phyloP scores from a whole-genome alignment of 1,284 basidiomycete genomes.

The Melanopsichium pennsylvanicum region DNA sequence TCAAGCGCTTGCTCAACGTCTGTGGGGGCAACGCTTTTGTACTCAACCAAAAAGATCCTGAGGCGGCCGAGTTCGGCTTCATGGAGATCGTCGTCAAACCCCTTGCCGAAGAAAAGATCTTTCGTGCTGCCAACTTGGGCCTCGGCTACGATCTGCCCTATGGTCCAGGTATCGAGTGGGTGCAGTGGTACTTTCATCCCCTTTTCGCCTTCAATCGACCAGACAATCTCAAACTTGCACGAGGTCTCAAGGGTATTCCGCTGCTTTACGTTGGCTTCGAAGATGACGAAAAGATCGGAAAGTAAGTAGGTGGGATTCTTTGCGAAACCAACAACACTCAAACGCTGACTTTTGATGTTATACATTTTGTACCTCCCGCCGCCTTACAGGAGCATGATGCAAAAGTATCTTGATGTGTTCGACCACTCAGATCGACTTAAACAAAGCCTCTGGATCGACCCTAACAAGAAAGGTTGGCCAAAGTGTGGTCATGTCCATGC shows the following conservation, averaged over 20 bases:
- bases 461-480: slow-evolving; percentile 42
- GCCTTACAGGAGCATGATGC: slow-evolving; percentile 50
- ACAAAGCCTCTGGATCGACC: slow-evolving; percentile 54
- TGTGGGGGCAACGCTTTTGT: slow-evolving; percentile 54
- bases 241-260: slow-evolving; percentile 23
- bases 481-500: slow-evolving; percentile 46
- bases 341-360: background rate
- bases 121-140: slow-evolving; percentile 44
- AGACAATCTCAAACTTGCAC: slow-evolving; percentile 38
- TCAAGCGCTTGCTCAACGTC: slow-evolving; percentile 49
- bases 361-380: background rate
- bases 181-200: slow-evolving; percentile 52
- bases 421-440: slow-evolving; percentile 43
- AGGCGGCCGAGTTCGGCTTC: slow-evolving; percentile 47
- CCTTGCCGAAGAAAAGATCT: slow-evolving; percentile 49
- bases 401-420: slow-evolving; percentile 47
- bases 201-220: slow-evolving; percentile 48
- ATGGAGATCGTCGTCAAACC: slow-evolving; percentile 47
- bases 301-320: no score
- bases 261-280: slow-evolving; percentile 52
- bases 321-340: no score
- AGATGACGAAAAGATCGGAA: slow-evolving; percentile 54
- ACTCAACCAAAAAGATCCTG: slow-evolving; percentile 42
- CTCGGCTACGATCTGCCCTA: slow-evolving; percentile 55
- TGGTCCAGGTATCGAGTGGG: slow-evolving; percentile 52